Evolutionary conservation across 2,329 filamentous ascomycete genomes (phyloP).

Genomic region (Colletotrichum destructivum): DNA sequence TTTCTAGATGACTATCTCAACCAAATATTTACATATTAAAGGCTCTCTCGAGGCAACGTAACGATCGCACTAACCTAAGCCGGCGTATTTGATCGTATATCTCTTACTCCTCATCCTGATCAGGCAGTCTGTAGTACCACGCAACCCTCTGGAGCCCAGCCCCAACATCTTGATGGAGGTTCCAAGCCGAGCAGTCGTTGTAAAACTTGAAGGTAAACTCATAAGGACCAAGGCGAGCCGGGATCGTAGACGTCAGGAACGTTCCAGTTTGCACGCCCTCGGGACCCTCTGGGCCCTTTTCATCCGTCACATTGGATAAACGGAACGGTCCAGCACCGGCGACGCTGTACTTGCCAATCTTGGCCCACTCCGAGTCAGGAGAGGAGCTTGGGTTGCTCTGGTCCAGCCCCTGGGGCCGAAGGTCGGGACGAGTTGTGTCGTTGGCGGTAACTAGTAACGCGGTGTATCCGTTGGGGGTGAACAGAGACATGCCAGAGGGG

Average conservation of each 20-base stretch:
- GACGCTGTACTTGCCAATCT: slow-evolving; percentile 28
- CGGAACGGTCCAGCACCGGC: slow-evolving; percentile 1
- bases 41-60: no score
- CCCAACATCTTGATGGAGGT: slow-evolving; percentile 22
- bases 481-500: slow-evolving; percentile 26
- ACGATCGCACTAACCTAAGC: no score
- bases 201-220: slow-evolving; percentile 28
- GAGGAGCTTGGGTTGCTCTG: slow-evolving; percentile 18
- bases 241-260: slow-evolving; percentile 22
- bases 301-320: slow-evolving; percentile 14
- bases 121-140: slow-evolving; percentile 23
- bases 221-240: slow-evolving; percentile 14
- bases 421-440: slow-evolving; percentile 23
- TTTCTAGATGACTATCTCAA: no score
- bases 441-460: slow-evolving; percentile 25
- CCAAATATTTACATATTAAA: no score
- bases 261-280: slow-evolving; percentile 15
- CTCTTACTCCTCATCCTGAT: neutral
- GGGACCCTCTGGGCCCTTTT: neutral
- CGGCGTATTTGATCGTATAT: no score
- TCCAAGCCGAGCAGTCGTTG: slow-evolving; percentile 20
- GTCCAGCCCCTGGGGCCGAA: slow-evolving; percentile 15
- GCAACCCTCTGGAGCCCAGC: slow-evolving; percentile 14
- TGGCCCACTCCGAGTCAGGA: slow-evolving; percentile 24
- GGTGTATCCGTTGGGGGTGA: slow-evolving; percentile 28